Evolutionary conservation across 352 stramenopile genomes (phyloP).

Genomic region (Phytophthora pluvialis): DNA sequence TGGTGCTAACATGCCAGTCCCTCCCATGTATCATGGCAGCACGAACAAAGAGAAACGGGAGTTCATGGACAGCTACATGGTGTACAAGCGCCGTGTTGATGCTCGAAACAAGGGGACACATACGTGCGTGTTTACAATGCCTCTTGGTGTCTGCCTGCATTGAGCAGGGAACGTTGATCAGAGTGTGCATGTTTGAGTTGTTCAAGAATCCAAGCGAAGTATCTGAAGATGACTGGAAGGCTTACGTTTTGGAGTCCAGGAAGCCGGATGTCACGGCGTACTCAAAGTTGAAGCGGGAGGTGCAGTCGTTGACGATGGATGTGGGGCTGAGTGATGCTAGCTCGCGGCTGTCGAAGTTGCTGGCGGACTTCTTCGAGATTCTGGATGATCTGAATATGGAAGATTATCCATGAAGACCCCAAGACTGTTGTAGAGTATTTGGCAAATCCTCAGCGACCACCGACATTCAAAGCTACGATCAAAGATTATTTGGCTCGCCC

Average conservation of each 20-base stretch:
- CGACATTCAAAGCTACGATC: neutral
- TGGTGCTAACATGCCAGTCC: constrained; percentile 14
- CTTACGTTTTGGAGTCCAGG: constrained; percentile 14
- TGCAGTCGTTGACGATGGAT: constrained; percentile 14
- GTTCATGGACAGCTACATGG: constrained; percentile 19
- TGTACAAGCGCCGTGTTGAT: constrained; percentile 13
- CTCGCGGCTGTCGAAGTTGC: constrained; percentile 1
- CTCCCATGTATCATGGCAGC: constrained; percentile 14
- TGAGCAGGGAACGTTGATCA: constrained; percentile 11
- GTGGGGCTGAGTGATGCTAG: constrained; percentile 3
- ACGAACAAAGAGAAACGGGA: constrained; percentile 14
- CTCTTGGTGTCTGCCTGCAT: constrained; percentile 20
- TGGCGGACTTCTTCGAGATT: constrained; percentile 12
- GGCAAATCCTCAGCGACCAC: neutral
- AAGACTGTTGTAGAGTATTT: neutral
- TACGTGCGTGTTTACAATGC: constrained; percentile 20
- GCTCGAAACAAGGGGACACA: constrained; percentile 12
- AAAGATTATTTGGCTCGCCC: neutral
- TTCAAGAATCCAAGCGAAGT: constrained; percentile 16
- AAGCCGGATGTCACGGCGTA: constrained; percentile 16
- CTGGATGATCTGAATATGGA: constrained; percentile 16
- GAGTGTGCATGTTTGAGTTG: constrained; percentile 15
- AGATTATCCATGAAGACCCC: neutral
- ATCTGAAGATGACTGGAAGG: constrained; percentile 5
- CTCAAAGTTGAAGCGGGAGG: constrained; percentile 11